Conservation (phyloP, 2,329 filamentous ascomycete genomes). For the Cercospora zeina region DNA sequence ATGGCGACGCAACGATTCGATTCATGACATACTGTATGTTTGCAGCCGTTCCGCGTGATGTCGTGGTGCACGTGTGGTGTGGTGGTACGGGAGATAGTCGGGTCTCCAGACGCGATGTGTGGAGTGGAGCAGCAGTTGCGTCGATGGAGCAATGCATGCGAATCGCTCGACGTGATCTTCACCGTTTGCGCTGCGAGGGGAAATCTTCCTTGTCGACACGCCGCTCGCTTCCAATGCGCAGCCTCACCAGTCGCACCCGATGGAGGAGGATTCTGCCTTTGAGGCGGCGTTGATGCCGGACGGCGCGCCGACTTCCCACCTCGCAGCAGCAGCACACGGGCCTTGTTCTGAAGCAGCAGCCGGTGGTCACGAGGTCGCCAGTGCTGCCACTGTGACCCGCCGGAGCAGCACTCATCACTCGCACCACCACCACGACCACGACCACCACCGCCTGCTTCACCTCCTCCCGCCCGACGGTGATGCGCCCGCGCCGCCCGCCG, state of each 20-base stretch:
- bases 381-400: too few relatives aligned
- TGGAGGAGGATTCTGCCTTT: neutral
- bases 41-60: neutral
- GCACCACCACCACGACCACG: neutral
- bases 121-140: conserved; percentile 5
- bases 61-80: neutral
- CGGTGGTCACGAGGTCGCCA: neutral
- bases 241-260: neutral
- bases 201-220: neutral
- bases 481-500: neutral
- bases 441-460: neutral
- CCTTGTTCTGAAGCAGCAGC: conserved; percentile 6
- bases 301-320: conserved; percentile 3
- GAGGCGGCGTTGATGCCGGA: neutral
- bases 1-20: neutral
- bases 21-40: neutral
- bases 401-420: neutral
- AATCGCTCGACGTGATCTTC: neutral
- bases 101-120: neutral
- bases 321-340: neutral
- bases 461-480: neutral
- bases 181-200: neutral
- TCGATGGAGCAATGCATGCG: conserved; percentile 5
- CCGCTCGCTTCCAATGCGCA: conserved; percentile 2
- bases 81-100: neutral